Base-by-base conservation (phyloP, 1,284 basidiomycete species). In the Nidula niveotomentosa region DNA sequence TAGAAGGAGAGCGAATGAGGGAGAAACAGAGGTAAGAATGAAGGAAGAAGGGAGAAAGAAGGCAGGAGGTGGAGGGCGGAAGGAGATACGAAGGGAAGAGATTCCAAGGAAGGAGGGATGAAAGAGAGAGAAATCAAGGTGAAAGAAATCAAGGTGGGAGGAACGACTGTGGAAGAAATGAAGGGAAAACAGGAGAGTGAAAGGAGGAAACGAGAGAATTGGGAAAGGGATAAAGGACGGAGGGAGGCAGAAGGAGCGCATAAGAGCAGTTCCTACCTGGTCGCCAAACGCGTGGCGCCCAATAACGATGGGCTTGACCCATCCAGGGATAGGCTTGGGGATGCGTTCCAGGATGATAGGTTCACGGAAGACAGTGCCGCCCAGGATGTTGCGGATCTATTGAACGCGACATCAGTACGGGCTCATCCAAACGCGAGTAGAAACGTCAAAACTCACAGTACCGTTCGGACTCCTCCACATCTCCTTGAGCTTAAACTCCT, bases 391-490 rank as follows among this genome's bases (percentile, higher is more conserved):
- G 63, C 96, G 91, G 73, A 98, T 95, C 87, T 91, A 62, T 36
- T 15, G n/a, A 15, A 34, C 23, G 23, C 23, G 23, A 23, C 23
- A 23, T 23, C 4, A 23, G 23, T 23, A 23, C 23, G 23, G 23
- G 23, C 23, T 23, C 1, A 39, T 17, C 41, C 23, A 23, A 23
- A 23, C 23, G 23, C 23, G 23, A 23, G 23, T 23, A 48, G 8
- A 13, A 33, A 15, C 34, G 52, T 53, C 48, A 17, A 30, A 60
- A 66, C 88, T 62, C 58, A 93, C 91, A 6, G 95, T 96, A 60
- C 94, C 95, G 74, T 98, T 98, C 9, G 95, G 94, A 65, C 90
- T 93, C 78, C 83, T 88, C 93, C 93, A 95, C 96, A 99, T 99
- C 76, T 96, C 86, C 83, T 98, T 98, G 67, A 98, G 83, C 58